Evolutionary conservation across 2,329 filamentous ascomycete species (phyloP), one percentile per base, ranked within the genome.

Genomic region (Keithomyces neogunnii): DNA sequence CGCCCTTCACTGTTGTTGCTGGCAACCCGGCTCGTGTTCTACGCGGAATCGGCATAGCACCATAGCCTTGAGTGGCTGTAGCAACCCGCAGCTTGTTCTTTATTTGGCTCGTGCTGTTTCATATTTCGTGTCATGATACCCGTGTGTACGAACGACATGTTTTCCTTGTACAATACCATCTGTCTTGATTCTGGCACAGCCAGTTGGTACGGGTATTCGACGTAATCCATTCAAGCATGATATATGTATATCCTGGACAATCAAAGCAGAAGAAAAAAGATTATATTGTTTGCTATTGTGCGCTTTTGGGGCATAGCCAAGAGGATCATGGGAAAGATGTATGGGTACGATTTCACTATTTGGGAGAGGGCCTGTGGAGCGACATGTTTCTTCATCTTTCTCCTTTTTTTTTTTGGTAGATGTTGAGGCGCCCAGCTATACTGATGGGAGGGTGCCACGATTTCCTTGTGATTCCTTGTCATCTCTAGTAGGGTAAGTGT

Each of bases 21-120:
- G 86, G 86, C 8, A 88, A 88, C 58, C 85, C 86, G 9, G 84
- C 84, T 4, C 75, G 75, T 49, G 73, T 87, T 47, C 66, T 74
- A 35, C 71, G 73, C 39, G 74, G 71, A 48, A 62, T 69, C 46
- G 62, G 64, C 46, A 63, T 66, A 44, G 60, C 61, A 42, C 60
- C 62, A 53, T 65, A 57, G 62, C 56, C 19, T 39, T 11, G 31
- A 36, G 26, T n/a, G 4, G 33, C 31, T 49, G 3, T 13, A 13
- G 36, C 38, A 32, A n/a, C 26, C 26, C 19, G 29, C 19, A 33
- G 9, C 11, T 48, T 40, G 8, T 36, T 30, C 38, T 35, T 49
- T 26, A 19, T 42, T 26, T 45, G 4, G 26, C 9, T 44, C 31
- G 29, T 45, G 13, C 6, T 47, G 28, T 36, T 42, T 19, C 32